Evolutionary conservation across 176 grass and related monocot genomes (phyloP).

Genomic region (Oryza coarctata): DNA sequence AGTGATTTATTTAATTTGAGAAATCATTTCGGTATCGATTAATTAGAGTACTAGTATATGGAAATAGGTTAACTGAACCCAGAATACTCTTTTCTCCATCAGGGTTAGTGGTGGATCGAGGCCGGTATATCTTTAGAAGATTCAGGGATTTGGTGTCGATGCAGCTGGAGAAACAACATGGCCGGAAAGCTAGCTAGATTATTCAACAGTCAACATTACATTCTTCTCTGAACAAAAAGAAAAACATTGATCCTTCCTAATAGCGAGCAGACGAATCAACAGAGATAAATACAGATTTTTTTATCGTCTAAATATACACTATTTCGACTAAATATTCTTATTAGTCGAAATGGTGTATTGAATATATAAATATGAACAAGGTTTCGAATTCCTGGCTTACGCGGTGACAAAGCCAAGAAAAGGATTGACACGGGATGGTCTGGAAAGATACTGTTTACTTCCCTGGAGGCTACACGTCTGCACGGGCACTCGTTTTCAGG

Average conservation of each 20-base stretch:
- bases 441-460: conserved; percentile 19
- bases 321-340: too few species aligned
- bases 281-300: neutral
- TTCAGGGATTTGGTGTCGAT: neutral
- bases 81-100: conserved; percentile 8
- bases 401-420: neutral
- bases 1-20: neutral
- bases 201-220: neutral
- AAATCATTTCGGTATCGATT: neutral
- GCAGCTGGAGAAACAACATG: neutral
- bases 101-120: conserved; percentile 23
- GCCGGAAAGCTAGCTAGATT: neutral
- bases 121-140: neutral
- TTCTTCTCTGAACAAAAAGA: neutral
- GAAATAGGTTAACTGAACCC: neutral
- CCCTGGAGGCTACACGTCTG: conserved; percentile 17
- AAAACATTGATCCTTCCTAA: neutral
- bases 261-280: neutral
- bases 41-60: neutral
- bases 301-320: too few species aligned
- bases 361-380: neutral
- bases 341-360: neutral
- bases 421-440: neutral
- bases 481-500: conserved; percentile 32
- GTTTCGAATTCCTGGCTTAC: neutral